Base-by-base conservation (phyloP, 805 yeast genomes). In the Saturnispora silvae region DNA sequence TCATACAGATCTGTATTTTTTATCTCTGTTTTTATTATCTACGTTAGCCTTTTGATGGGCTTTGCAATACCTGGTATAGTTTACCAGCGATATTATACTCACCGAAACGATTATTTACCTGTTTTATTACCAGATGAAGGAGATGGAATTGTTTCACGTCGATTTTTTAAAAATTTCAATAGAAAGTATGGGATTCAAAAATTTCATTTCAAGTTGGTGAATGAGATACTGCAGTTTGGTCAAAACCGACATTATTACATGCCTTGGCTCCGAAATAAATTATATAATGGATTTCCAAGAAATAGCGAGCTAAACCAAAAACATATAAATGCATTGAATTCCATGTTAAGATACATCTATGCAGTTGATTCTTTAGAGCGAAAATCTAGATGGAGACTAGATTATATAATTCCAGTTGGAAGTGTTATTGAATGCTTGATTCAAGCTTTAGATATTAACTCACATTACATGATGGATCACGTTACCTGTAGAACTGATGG, bases 291-390 rank as follows among this genome's bases (percentile, higher is more conserved):
- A n/a, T n/a, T n/a, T n/a, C n/a, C n/a, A n/a, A n/a, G n/a, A n/a
- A n/a, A n/a, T n/a, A n/a, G n/a, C n/a, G n/a, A n/a, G n/a, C n/a
- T n/a, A n/a, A n/a, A n/a, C n/a, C n/a, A n/a, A n/a, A n/a, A n/a
- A n/a, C n/a, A n/a, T n/a, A n/a, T n/a, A n/a, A n/a, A n/a, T n/a
- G n/a, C n/a, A n/a, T 22, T 22, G 10, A 22, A 22, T 22, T 7
- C 24, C 10, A 4, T 40, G 3, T 33, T 41, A 20, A 40, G 34
- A 25, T 41, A 40, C 26, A 34, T 41, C n/a, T 11, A 27, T 19
- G 28, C 41, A 9, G 13, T 40, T 8, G 34, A 40, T 31, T 32
- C 37, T 14, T 17, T 41, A 13, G 40, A 41, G 18, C 18, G 23
- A 4, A 31, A 26, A 4, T 22, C 34, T 5, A 31, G 33, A 13